Evolutionary conservation across 441 rosid genomes (phyloP).

Genomic region (Mallotus japonicus): DNA sequence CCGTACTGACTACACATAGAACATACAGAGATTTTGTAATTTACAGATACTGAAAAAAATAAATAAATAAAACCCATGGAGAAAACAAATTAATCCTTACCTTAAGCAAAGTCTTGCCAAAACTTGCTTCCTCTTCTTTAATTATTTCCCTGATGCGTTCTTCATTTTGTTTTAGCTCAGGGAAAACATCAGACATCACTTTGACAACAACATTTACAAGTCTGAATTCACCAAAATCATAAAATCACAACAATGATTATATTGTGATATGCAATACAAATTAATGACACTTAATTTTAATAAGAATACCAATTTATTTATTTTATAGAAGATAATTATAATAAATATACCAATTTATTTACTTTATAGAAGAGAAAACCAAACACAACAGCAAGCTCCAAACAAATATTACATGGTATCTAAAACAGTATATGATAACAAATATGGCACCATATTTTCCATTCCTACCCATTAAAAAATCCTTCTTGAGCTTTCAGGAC

Average conservation of each 20-base stretch:
- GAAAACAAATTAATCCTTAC: constrained; percentile 34
- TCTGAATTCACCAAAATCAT: constrained; percentile 41
- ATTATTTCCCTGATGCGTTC: constrained; percentile 63
- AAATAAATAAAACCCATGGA: background rate
- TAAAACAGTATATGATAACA: background rate
- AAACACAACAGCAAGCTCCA: background rate
- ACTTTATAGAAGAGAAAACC: background rate
- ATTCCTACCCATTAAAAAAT: constrained; percentile 79
- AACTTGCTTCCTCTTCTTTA: constrained; percentile 87
- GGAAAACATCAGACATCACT: constrained; percentile 85
- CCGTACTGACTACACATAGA: background rate
- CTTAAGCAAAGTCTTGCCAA: constrained; percentile 90
- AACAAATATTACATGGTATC: too few species aligned
- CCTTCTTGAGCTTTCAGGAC: constrained; percentile 90
- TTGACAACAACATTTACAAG: constrained; percentile 71
- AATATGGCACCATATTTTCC: constrained; percentile 1
- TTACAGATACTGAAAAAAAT: background rate
- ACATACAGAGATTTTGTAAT: background rate
- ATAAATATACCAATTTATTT: background rate
- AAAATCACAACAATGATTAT: background rate
- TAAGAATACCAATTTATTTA: background rate
- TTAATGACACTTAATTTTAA: constrained; percentile 1
- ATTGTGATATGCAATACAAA: background rate
- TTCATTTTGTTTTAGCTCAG: constrained; percentile 84
- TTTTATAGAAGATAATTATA: background rate